Evolutionary conservation across 2,329 filamentous ascomycete genomes (phyloP).

Genomic region (Tolypocladium cylindrosporum): DNA sequence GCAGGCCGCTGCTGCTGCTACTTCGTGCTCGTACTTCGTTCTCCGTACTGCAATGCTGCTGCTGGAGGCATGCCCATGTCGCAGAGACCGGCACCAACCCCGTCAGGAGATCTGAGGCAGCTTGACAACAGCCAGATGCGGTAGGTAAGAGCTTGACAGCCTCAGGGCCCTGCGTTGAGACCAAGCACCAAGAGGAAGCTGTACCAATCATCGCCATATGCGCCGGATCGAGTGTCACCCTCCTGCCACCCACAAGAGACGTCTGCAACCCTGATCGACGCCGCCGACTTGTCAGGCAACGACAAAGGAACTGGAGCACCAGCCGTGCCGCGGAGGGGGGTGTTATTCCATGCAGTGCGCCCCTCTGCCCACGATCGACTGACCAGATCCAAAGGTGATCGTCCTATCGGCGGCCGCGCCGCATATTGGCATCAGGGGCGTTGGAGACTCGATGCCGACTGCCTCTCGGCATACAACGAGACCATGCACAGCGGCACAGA

Average conservation of each 20-base stretch:
- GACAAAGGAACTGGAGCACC: background rate
- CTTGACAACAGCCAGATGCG: background rate
- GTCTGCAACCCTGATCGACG: background rate
- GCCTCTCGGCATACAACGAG: background rate
- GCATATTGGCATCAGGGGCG: background rate
- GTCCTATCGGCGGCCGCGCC: background rate
- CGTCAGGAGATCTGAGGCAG: background rate
- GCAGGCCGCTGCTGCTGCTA: background rate
- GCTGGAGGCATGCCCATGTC: background rate
- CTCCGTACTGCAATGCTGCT: too few relatives aligned
- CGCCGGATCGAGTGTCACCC: background rate
- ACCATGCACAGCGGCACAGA: background rate
- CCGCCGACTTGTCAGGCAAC: background rate
- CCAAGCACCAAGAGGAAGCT: background rate
- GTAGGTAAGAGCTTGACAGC: background rate
- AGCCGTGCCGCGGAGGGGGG: background rate
- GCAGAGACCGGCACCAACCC: background rate
- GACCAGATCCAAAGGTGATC: background rate
- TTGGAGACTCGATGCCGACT: background rate
- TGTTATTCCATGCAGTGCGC: background rate
- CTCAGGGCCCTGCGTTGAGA: background rate
- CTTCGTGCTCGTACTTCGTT: too few relatives aligned
- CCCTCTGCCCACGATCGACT: background rate
- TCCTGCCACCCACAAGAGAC: background rate
- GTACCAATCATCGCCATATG: background rate